These are phyloP conservation scores for Phanerochaete sordida DNA, from an alignment of 768 basidiomycete genomes.

Conservation along the genomic window DNA sequence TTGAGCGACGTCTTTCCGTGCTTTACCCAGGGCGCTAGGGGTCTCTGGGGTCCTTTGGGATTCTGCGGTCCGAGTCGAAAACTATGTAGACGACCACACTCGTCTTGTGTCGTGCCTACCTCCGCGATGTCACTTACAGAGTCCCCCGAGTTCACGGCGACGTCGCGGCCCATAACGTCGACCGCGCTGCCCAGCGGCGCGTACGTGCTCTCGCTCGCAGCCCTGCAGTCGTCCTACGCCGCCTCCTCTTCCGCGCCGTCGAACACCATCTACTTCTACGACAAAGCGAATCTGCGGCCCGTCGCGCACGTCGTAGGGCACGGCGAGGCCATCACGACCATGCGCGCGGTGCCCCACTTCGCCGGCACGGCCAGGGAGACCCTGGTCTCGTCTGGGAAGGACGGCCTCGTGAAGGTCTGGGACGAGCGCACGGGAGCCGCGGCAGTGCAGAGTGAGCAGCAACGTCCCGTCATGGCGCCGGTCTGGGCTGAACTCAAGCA, in stretches of 20 bases:
- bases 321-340: slow-evolving; percentile 49
- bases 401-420: slow-evolving; percentile 73
- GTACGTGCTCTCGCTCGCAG: slow-evolving; percentile 61
- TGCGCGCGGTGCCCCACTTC: slow-evolving; percentile 42
- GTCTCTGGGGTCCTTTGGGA: too few species aligned
- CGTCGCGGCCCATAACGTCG: slow-evolving; percentile 26
- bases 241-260: slow-evolving; percentile 60
- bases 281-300: slow-evolving; percentile 48
- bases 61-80: too few species aligned
- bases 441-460: slow-evolving; percentile 56
- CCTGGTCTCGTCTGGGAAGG: slow-evolving; percentile 65
- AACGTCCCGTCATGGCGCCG: background rate
- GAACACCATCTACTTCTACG: slow-evolving; percentile 65
- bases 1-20: too few species aligned
- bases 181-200: slow-evolving; percentile 36
- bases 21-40: too few species aligned
- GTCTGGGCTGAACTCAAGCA: slow-evolving; percentile 26
- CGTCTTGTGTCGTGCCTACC: background rate
- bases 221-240: slow-evolving; percentile 47
- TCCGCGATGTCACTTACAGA: slow-evolving; percentile 30
- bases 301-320: slow-evolving; percentile 55
- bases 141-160: slow-evolving; percentile 24
- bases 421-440: slow-evolving; percentile 56
- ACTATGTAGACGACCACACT: too few species aligned
- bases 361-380: slow-evolving; percentile 38